Evolutionary conservation across 306 rosid genomes (phyloP).

Genomic region (Prunus kanzakura): DNA sequence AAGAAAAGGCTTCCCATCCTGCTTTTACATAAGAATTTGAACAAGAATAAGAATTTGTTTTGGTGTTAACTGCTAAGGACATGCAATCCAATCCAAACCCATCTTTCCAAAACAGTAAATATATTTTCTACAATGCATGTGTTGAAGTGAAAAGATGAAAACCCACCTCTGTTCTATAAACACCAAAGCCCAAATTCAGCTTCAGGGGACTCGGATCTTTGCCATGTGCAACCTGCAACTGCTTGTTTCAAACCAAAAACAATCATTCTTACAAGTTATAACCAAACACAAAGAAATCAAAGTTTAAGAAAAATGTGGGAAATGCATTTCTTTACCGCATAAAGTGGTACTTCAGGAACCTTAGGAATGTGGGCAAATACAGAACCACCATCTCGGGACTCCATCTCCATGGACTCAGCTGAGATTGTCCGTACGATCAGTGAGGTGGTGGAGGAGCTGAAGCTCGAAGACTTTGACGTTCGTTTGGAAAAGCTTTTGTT

Average conservation of each 20-base stretch:
- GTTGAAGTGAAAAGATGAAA: background rate
- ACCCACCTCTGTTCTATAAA: slow-evolving; percentile 87
- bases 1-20: slow-evolving; percentile 91
- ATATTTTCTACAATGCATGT: no score
- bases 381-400: slow-evolving; percentile 34
- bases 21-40: slow-evolving; percentile 16
- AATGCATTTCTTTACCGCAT: slow-evolving; percentile 48
- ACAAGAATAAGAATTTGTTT: background rate
- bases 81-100: no score
- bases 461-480: background rate
- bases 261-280: background rate
- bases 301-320: background rate
- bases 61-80: no score
- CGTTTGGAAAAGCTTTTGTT: background rate
- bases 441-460: background rate
- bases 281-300: background rate
- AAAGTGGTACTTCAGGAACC: slow-evolving; percentile 86
- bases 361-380: slow-evolving; percentile 54
- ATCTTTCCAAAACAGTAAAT: no score
- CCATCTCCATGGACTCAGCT: background rate
- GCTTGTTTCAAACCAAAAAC: slow-evolving; percentile 1
- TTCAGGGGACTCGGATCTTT: slow-evolving; percentile 80
- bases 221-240: slow-evolving; percentile 78
- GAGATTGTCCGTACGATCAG: background rate
- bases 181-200: slow-evolving; percentile 92